A percentile compares a stretch with the other conserved stretches of the same genome.
Evolutionary conservation across 768 basidiomycete species (phyloP).

Genomic region (Neoboletus subvelutipes): DNA sequence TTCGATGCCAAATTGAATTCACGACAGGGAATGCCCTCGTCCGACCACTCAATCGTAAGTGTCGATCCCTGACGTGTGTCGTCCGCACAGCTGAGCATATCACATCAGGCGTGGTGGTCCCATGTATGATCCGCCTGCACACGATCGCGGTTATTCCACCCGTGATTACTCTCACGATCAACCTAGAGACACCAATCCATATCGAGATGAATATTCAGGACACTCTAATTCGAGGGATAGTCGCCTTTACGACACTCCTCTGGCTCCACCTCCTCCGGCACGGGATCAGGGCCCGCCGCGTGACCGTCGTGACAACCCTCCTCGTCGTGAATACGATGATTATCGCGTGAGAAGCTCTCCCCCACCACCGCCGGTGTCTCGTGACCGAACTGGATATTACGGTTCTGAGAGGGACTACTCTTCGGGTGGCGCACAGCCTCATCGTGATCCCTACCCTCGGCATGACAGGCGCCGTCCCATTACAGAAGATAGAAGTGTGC

Average conservation of each 20-base stretch:
- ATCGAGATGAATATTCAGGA: constrained; percentile 57
- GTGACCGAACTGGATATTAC: constrained; percentile 44
- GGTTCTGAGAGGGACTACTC: constrained; percentile 43
- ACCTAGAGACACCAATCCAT: constrained; percentile 38
- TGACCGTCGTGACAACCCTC: constrained; percentile 63
- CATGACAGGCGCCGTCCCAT: constrained; percentile 49
- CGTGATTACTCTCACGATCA: constrained; percentile 51
- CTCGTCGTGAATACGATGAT: constrained; percentile 68
- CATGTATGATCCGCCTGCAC: constrained; percentile 49
- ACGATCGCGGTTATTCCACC: constrained; percentile 54
- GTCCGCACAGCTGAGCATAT: constrained; percentile 4
- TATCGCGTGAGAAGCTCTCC: constrained; percentile 56
- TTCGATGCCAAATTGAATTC: constrained; percentile 3
- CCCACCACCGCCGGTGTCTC: constrained; percentile 45
- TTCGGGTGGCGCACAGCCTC: constrained; percentile 42
- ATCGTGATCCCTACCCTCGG: constrained; percentile 59
- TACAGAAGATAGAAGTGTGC: constrained; percentile 42
- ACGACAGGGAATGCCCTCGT: constrained; percentile 69
- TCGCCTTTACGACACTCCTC: constrained; percentile 55
- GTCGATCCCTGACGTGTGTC: neutral
- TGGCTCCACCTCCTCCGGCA: constrained; percentile 36
- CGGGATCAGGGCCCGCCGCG: constrained; percentile 65
- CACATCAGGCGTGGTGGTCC: constrained; percentile 38
- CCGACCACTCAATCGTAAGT: constrained; percentile 50
- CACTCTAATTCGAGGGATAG: constrained; percentile 48